A percentile compares a stretch with the other conserved stretches of the same genome.
These are phyloP conservation scores for Taphrina betulina DNA, from an alignment of 1,139 yeast genomes.

Conservation along the genomic window DNA sequence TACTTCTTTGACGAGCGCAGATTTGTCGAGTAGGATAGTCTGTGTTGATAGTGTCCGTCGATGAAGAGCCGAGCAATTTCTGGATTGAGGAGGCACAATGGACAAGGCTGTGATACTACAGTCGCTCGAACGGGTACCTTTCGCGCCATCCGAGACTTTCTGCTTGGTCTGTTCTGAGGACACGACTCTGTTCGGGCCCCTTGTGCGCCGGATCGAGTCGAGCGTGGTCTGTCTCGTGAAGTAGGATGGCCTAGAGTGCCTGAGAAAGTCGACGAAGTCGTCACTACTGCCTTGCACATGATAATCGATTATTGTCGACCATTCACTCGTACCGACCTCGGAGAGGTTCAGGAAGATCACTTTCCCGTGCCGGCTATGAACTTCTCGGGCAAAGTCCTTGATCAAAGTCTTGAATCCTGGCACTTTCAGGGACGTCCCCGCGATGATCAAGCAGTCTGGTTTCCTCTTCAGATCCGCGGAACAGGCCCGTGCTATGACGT, in stretches of 20 bases:
- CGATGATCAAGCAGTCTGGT: constrained; percentile 66
- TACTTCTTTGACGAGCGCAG: background rate
- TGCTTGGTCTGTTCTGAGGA: background rate
- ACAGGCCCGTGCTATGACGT: constrained; percentile 60
- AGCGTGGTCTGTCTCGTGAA: constrained; percentile 53
- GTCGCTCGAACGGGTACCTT: background rate
- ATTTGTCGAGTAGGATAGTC: too few species aligned
- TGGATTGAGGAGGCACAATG: too few species aligned
- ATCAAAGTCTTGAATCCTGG: constrained; percentile 70
- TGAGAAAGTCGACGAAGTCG: constrained; percentile 62
- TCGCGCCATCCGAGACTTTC: background rate
- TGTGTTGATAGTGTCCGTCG: too few species aligned
- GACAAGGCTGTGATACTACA: background rate
- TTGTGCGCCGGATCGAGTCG: background rate
- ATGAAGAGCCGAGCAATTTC: too few species aligned
- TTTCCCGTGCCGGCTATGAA: constrained; percentile 59
- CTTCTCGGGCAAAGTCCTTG: constrained; percentile 56
- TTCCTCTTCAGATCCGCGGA: constrained; percentile 54
- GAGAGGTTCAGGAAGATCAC: constrained; percentile 65
- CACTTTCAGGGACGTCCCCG: constrained; percentile 76
- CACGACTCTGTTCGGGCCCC: background rate
- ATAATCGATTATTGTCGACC: constrained; percentile 65
- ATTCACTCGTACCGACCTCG: constrained; percentile 48
- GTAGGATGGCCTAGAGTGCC: constrained; percentile 56
- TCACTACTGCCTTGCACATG: constrained; percentile 82